Base-by-base conservation (phyloP, 345 rosid species). In the Sonneratia caseolaris region DNA sequence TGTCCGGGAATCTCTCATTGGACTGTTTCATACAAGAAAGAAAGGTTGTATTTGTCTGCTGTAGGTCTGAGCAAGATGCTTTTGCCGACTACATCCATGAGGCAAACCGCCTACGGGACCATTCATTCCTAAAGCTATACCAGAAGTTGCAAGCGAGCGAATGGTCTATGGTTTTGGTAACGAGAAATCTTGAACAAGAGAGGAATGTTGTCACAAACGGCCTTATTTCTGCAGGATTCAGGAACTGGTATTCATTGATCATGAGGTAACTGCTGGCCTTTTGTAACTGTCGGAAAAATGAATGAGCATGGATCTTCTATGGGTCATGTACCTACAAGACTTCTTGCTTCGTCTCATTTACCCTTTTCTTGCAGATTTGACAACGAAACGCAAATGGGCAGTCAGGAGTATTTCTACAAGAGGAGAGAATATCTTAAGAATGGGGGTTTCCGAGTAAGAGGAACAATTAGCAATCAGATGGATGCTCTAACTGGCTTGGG, bases 401-500 rank as follows among this genome's bases (percentile, higher is more conserved):
- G 61, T 67, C 57, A 21, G 2, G 83, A 77, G 64, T 84, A 82
- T 78, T 72, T 87, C 55, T 70, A 76, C 11, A 86, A 69, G 70
- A 74, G 56, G 38, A 83, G 80, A 68, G 79, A 70, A 36, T 74
- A 48, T 40, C 7, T 89, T 70, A 77, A 76, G 74, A 66, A 65
- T 72, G 66, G 71, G 37, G 88, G 82, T 5, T 76, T 79, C 67
- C 86, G 80, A 7, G 70, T 89, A 21, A 15, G 76, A 9, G 84
- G 92, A 42, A 81, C 85, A 35, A 88, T 91, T 66, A 83, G 91
- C 76, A 79, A 82, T 79, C 85, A 77, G 71, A 80, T 93, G 86
- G 97, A 89, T 82, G 90, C 87, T 75, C 77, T 89, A 72, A 82
- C 81, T 0, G 86, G 86, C 15, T 76, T 75, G 19, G 71, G 69